phyloP scores from a whole-genome alignment of 345 rosid species.

The Aegle marmelos region DNA sequence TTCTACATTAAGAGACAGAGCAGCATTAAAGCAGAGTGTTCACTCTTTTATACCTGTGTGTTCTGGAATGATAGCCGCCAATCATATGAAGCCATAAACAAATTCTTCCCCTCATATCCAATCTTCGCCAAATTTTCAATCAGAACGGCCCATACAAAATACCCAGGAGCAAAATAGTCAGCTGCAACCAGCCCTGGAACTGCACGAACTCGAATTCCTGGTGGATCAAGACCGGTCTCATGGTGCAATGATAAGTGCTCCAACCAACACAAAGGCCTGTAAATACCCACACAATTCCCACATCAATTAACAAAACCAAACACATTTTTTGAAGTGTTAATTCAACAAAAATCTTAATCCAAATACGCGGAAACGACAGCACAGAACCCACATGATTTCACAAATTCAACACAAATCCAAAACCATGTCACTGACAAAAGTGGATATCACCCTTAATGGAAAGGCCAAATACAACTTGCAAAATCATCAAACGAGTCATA shows the following conservation, averaged over 20 bases:
- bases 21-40: neutral
- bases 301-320: neutral
- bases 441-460: neutral
- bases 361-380: neutral
- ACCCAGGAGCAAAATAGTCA: constrained; percentile 57
- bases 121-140: constrained; percentile 74
- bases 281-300: constrained; percentile 2
- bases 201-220: constrained; percentile 58
- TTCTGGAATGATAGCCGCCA: constrained; percentile 71
- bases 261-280: constrained; percentile 69
- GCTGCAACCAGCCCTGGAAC: constrained; percentile 59
- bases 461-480: neutral
- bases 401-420: neutral
- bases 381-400: neutral
- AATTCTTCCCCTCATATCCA: constrained; percentile 73
- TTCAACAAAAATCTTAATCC: neutral
- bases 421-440: neutral
- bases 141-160: constrained; percentile 72
- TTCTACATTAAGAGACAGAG: neutral
- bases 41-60: constrained; percentile 42
- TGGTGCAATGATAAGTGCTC: constrained; percentile 69
- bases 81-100: constrained; percentile 68
- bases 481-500: neutral
- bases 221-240: constrained; percentile 80
- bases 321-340: neutral